Base-by-base conservation (phyloP, 805 yeast species). In the Candida patagonica region DNA sequence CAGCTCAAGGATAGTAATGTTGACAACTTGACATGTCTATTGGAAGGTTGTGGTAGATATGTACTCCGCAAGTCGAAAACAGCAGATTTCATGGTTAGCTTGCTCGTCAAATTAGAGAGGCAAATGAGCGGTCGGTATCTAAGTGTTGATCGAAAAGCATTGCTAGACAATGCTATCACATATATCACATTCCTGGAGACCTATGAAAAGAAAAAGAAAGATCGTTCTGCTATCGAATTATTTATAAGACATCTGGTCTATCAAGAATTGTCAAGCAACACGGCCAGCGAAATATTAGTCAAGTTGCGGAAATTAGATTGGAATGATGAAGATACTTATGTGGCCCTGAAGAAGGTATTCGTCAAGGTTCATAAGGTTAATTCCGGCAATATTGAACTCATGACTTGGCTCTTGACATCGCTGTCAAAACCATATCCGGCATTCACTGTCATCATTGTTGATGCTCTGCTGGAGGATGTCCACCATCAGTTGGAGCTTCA, bases 11-110 rank as follows among this genome's bases (percentile, higher is more conserved):
- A 69, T 0, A 70, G 71, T 44, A 83, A 80, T 54, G 70, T 83
- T 42, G 94, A 82, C 49, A 71, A 79, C 6, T 60, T 87, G 41
- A 67, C 76, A 7, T 68, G 78, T n/a, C 61, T 85, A 31, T 79
- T 85, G 51, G 94, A 87, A 50, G 66, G 74, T 26, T 70, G 84
- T 49, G 95, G 95, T 0, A 66, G 75, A 42, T 74, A 77, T 42
- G 63, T 87, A 37, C 55, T 80, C 32, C 62, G 73, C 45, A 68
- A 67, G 40, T 69, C 74, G 0, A 83, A 76, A 19, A 78, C 76
- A 44, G 64, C 63, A 35, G 69, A 63, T 5, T 63, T 75, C 26
- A 83, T 84, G 73, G 64, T 65, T 12, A 78, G 76, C 43, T 71
- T 84, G 79, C 60, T 86, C 26, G 67, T 62, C 5, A 54, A 80